These are phyloP conservation scores for Pleodorina starrii DNA, from an alignment of 139 green algal genomes.

Conservation along the genomic window DNA sequence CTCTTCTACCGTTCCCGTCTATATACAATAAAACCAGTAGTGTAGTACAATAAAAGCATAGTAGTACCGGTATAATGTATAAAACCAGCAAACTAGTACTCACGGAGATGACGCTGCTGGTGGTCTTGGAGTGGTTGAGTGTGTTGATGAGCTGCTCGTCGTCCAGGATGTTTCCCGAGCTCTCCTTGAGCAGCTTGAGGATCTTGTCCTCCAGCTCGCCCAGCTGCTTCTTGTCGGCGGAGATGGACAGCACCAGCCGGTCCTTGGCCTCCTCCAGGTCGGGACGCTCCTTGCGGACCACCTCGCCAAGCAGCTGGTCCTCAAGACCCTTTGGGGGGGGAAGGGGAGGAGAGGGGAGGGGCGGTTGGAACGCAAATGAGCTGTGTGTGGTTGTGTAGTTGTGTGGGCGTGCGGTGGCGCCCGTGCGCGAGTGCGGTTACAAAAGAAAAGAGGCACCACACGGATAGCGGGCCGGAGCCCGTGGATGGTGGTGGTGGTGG, in stretches of 20 bases:
- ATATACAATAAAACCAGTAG: too few relatives aligned
- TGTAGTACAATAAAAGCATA: too few relatives aligned
- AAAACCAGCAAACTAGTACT: too few relatives aligned
- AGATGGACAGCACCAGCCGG: constrained; percentile 85
- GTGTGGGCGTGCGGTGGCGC: too few relatives aligned
- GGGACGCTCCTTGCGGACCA: constrained; percentile 85
- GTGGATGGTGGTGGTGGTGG: too few relatives aligned
- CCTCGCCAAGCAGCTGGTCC: constrained; percentile 90
- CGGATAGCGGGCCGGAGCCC: too few relatives aligned
- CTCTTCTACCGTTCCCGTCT: too few relatives aligned
- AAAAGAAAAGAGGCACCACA: too few relatives aligned
- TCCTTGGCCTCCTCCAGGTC: constrained; percentile 83
- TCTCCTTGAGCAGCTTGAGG: constrained; percentile 88
- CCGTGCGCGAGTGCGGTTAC: too few relatives aligned
- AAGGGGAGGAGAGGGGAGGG: background rate
- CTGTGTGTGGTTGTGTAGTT: too few relatives aligned
- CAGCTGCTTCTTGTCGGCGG: constrained; percentile 88
- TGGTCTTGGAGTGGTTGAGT: constrained; percentile 91
- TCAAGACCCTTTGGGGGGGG: constrained; percentile 74
- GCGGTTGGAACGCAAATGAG: too few relatives aligned
- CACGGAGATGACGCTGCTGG: constrained; percentile 80
- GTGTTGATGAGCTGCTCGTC: constrained; percentile 92
- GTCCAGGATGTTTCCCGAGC: constrained; percentile 91
- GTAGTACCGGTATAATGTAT: too few relatives aligned
- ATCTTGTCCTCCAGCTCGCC: constrained; percentile 81